These are phyloP conservation scores for Coemansia sp. DNA, from an alignment of 192 early-diverging fungal species.

Conservation along the genomic window DNA sequence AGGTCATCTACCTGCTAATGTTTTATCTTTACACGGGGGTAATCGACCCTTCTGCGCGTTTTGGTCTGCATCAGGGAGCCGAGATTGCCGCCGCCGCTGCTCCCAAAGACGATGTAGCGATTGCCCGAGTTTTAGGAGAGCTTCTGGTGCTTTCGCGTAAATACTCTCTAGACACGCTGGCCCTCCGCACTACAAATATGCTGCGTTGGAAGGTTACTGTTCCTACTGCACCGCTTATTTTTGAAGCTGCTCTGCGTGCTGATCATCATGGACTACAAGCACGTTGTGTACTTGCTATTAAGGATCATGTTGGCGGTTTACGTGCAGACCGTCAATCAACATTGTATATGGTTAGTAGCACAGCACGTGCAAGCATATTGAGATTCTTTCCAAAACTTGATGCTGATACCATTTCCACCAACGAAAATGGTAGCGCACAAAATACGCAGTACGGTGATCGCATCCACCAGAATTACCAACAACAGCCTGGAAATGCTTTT, in stretches of 20 bases:
- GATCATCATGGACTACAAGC: constrained; percentile 67
- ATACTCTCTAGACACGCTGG: constrained; percentile 61
- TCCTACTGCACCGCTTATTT: constrained; percentile 64
- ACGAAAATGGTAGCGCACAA: neutral
- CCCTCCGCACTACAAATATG: constrained; percentile 56
- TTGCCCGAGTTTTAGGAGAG: constrained; percentile 59
- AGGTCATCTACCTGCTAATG: constrained; percentile 61
- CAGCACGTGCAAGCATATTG: constrained; percentile 33
- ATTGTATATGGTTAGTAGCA: constrained; percentile 36
- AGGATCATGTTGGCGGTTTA: constrained; percentile 27
- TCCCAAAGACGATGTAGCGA: constrained; percentile 27
- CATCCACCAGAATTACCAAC: constrained; percentile 2
- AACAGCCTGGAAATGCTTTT: constrained; percentile 3
- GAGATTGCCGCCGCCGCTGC: constrained; percentile 14
- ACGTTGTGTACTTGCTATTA: constrained; percentile 37
- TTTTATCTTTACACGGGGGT: constrained; percentile 70
- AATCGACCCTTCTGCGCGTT: constrained; percentile 65
- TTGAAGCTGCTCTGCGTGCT: constrained; percentile 64
- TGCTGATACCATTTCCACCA: constrained; percentile 5
- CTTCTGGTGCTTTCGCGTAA: constrained; percentile 63
- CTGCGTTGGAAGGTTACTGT: constrained; percentile 65
- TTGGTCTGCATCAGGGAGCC: constrained; percentile 56
- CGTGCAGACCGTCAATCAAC: constrained; percentile 34
- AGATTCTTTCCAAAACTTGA: constrained; percentile 42
- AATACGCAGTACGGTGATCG: constrained; percentile 5